Percentiles rank a stretch among this genome's conserved stretches.
Evolutionary conservation across 2,329 filamentous ascomycete genomes (phyloP).

Genomic region (Daldinia eschscholtzii): DNA sequence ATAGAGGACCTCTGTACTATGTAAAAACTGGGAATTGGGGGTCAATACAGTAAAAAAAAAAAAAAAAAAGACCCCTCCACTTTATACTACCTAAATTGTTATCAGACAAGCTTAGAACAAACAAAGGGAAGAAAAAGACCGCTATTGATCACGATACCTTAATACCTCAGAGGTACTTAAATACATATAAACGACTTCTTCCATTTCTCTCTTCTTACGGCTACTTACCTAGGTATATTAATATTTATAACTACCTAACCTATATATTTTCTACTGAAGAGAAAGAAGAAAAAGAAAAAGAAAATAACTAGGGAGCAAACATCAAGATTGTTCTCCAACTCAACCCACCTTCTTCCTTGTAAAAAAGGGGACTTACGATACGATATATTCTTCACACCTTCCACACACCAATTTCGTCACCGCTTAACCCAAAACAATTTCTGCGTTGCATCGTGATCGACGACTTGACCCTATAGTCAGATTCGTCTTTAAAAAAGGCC

Average conservation of each 20-base stretch:
- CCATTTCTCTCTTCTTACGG: conserved; percentile 9
- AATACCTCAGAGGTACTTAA: conserved; percentile 14
- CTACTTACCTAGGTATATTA: conserved; percentile 1
- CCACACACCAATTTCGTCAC: conserved; percentile 37
- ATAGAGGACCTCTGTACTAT: neutral
- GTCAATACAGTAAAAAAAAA: conserved; percentile 39
- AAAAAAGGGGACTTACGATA: conserved; percentile 28
- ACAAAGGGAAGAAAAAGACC: conserved; percentile 3
- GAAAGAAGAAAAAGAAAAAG: neutral
- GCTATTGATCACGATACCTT: conserved; percentile 36
- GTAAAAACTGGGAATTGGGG: conserved; percentile 31
- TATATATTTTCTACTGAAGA: conserved; percentile 3
- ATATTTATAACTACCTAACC: neutral
- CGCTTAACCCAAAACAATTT: conserved; percentile 21
- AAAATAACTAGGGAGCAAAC: conserved; percentile 21
- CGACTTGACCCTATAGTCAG: conserved; percentile 11
- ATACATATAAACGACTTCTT: conserved; percentile 2
- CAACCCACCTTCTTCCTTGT: conserved; percentile 28
- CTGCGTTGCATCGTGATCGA: conserved; percentile 35
- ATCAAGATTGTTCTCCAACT: conserved; percentile 21
- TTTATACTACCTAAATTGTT: conserved; percentile 23
- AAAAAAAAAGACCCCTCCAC: conserved; percentile 13
- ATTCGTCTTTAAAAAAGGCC: conserved; percentile 33
- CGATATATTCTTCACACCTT: conserved; percentile 3
- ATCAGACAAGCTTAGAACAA: conserved; percentile 29